Base-by-base conservation (phyloP, 495 filamentous ascomycete species). In the Articulospora tetracladia region DNA sequence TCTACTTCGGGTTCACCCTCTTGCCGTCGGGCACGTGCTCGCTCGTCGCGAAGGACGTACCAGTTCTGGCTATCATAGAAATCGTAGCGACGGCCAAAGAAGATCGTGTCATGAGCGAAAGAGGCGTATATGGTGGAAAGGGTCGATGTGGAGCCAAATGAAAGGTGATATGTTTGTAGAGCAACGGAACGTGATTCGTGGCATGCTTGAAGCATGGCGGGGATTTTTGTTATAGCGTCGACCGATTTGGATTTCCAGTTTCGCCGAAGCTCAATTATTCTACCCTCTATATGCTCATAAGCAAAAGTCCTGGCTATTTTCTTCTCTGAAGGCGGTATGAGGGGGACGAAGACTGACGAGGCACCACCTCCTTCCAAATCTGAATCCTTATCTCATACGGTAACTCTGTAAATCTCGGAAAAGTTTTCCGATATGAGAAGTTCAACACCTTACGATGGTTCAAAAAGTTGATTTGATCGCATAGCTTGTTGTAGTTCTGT, bases 181-280 rank as follows among this genome's bases (percentile, higher is more conserved):
- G 46, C 46, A 13, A 23, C 3, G 11, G 10, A 15, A 3, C 56
- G 56, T 6, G 56, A 58, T 15, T 52, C 56, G n/a, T 41, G 44
- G 28, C 47, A 50, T n/a, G 30, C 46, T 1, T 52, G 56, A 20
- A 58, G 56, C 26, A 58, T 36, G 22, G 19, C 12, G 11, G 56
- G 46, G 22, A 30, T 17, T 7, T 53, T 25, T 15, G 26, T 30
- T 8, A 28, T 53, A 12, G 25, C 12, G n/a, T 3, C 39, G 17
- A 44, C 15, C 10, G 15, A 44, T 7, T 15, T 17, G 15, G 8
- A 12, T n/a, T 44, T 12, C 39, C 3, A 32, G 30, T 4, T 17
- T 44, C 39, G 4, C 3, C 17, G 39, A 3, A 44, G 4, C 11
- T 44, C 8, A 3, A 44, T 12, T 8, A 19, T 44, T 44, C 3